Conservation (phyloP, 2,329 filamentous ascomycete species). For the Stenocarpella maydis region DNA sequence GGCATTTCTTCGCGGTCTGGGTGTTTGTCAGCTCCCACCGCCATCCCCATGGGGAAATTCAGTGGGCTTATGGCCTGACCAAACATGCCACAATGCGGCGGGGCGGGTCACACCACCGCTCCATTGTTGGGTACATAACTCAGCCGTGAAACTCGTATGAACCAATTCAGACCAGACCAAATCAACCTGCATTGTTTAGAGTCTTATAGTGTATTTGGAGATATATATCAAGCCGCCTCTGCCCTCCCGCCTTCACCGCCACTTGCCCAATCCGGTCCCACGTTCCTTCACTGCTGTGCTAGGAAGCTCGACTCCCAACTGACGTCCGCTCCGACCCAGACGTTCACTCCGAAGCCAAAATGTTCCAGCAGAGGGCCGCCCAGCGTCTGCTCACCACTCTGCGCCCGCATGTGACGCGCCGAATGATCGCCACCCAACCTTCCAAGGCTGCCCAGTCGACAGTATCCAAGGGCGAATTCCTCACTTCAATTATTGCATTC, state of each 20-base stretch:
- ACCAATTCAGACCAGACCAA: background rate
- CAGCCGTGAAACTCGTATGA: conserved; percentile 11
- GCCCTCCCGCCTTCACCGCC: background rate
- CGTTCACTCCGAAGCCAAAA: background rate
- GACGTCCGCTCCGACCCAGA: background rate
- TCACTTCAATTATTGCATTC: conserved; percentile 10
- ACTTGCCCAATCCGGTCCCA: background rate
- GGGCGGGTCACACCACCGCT: conserved; percentile 13
- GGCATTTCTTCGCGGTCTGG: conserved; percentile 6
- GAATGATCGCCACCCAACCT: conserved; percentile 14
- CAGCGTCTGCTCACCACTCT: conserved; percentile 22
- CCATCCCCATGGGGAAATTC: conserved; percentile 18
- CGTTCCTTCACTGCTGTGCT: background rate
- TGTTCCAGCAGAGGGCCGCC: conserved; percentile 23
- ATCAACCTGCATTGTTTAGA: background rate
- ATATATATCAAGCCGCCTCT: background rate
- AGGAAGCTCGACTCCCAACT: background rate
- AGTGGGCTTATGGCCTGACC: conserved; percentile 20
- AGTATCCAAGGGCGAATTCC: background rate
- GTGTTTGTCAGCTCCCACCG: background rate
- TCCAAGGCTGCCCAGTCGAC: background rate
- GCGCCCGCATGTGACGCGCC: background rate
- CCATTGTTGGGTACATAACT: background rate
- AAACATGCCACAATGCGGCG: conserved; percentile 3
- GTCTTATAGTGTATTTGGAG: background rate